A percentile compares a stretch with the other conserved stretches of the same genome.
Evolutionary conservation across 2,329 filamentous ascomycete genomes (phyloP).

Genomic region (Beauveria sp.): DNA sequence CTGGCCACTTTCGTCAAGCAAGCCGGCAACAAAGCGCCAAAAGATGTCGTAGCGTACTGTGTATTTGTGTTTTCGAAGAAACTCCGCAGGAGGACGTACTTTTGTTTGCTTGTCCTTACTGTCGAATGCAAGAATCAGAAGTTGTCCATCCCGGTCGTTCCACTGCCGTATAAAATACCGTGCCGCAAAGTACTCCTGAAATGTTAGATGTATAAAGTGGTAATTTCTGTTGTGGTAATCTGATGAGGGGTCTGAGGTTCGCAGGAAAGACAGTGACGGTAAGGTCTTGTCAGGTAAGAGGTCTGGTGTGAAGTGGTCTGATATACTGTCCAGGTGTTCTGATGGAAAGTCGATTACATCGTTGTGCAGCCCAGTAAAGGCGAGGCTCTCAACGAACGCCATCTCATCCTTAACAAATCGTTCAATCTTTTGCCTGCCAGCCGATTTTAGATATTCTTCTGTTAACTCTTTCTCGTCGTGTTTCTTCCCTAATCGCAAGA

Average conservation of each 20-base stretch:
- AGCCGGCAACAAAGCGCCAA: constrained; percentile 35
- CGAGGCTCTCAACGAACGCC: constrained; percentile 21
- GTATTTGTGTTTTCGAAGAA: constrained; percentile 31
- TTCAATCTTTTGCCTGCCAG: no score
- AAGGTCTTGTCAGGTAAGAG: not conserved
- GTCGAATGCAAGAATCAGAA: constrained; percentile 14
- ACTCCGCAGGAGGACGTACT: constrained; percentile 14
- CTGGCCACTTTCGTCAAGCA: constrained; percentile 20
- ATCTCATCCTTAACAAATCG: no score
- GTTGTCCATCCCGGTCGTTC: constrained; percentile 13
- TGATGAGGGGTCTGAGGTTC: constrained; percentile 22
- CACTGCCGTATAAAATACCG: constrained; percentile 29
- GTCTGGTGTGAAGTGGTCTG: not conserved
- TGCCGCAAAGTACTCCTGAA: constrained; percentile 25
- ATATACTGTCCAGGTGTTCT: not conserved
- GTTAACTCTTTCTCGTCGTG: not conserved
- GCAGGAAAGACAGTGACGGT: constrained; percentile 28
- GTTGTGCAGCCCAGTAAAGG: constrained; percentile 28
- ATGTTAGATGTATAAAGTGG: constrained; percentile 31
- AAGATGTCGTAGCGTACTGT: constrained; percentile 29
- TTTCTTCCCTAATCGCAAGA: constrained; percentile 20
- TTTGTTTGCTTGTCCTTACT: no score
- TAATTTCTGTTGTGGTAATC: constrained; percentile 20
- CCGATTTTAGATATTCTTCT: no score
- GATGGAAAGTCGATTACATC: constrained; percentile 17